A percentile compares a stretch with the other conserved stretches of the same genome.
Evolutionary conservation across 768 basidiomycete genomes (phyloP).

Genomic region (Leccinum arenicola): DNA sequence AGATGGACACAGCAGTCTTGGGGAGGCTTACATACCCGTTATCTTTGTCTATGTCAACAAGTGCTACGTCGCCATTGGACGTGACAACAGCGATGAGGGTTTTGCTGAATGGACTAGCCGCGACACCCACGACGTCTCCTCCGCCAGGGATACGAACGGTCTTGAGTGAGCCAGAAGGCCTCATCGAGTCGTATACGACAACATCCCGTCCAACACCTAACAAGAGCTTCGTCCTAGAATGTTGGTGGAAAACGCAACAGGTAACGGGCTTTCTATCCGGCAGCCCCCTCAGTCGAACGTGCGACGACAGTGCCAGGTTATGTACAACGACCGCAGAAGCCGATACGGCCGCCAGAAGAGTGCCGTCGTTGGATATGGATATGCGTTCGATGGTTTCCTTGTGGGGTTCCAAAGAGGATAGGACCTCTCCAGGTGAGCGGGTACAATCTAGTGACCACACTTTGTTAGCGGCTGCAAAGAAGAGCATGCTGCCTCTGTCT

Average conservation of each 20-base stretch:
- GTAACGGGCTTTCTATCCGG: slow-evolving; percentile 39
- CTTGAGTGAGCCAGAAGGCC: slow-evolving; percentile 55
- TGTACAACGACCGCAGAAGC: slow-evolving; percentile 53
- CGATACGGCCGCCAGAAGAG: slow-evolving; percentile 57
- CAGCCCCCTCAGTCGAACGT: slow-evolving; percentile 54
- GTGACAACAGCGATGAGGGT: slow-evolving; percentile 61
- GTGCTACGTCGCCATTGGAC: slow-evolving; percentile 48
- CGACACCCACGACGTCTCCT: slow-evolving; percentile 53
- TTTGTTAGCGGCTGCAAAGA: slow-evolving; percentile 46
- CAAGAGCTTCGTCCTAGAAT: slow-evolving; percentile 58
- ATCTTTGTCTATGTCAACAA: slow-evolving; percentile 76
- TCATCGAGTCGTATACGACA: slow-evolving; percentile 59
- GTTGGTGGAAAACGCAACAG: slow-evolving; percentile 60
- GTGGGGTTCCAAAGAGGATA: slow-evolving; percentile 52
- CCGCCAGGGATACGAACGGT: slow-evolving; percentile 45
- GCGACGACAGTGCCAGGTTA: slow-evolving; percentile 52
- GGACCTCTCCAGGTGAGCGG: slow-evolving; percentile 35
- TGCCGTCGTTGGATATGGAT: slow-evolving; percentile 56
- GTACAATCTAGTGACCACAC: slow-evolving; percentile 52
- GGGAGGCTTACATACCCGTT: slow-evolving; percentile 47
- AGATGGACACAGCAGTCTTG: neutral
- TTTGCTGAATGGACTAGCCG: slow-evolving; percentile 76
- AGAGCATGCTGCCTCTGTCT: slow-evolving; percentile 38
- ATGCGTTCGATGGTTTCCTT: slow-evolving; percentile 48
- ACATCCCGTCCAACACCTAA: slow-evolving; percentile 52